Base-by-base conservation (phyloP, 305 asterid species). In the Striga hermonthica region DNA sequence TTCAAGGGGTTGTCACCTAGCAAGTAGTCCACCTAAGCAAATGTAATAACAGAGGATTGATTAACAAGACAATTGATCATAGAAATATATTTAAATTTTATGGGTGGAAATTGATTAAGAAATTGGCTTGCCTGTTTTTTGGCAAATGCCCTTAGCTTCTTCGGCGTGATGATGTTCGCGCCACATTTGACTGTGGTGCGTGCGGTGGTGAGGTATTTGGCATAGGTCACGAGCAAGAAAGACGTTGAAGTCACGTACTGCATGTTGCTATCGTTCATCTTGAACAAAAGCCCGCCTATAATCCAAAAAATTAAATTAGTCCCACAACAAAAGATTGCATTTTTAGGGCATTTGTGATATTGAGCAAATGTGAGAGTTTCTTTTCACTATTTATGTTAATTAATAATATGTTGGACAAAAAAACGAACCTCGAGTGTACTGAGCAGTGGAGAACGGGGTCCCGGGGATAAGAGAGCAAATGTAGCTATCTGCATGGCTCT, bases 221-320 rank as follows among this genome's bases (percentile, higher is more conserved):
- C 95, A 37, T 94, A 94, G 37, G 93, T 77, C 8, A 90, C 88
- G 10, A 94, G 80, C 7, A 94, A 68, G 84, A 94, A 94, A 1
- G 99, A 79, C 0, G 97, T 85, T 44, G 99, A 94, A 9, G 99
- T 94, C 43, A 85, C 99, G 76, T 94, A 94, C 65, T 94, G 99
- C 88, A 87, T 82, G 53, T 94, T 94, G 36, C 90, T 83, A 64
- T 94, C 99, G 68, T 75, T 83, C 99, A 94, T 94, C 84, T 86
- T 94, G 82, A 85, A 94, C 79, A 94, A 75, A 47, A 94, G 91
- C 38, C 99, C 99, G 39, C 97, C 99, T 90, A 57, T 47, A 13
- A 47, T 3, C n/a, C 44, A 34, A 53, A 7, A 50, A 50, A 22
- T 14, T 50, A 5, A 13, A 49, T 39, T 12, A 49, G 28, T 16